Base-by-base conservation (phyloP, 306 rosid genomes). In the Vigna reflexopilosa region DNA sequence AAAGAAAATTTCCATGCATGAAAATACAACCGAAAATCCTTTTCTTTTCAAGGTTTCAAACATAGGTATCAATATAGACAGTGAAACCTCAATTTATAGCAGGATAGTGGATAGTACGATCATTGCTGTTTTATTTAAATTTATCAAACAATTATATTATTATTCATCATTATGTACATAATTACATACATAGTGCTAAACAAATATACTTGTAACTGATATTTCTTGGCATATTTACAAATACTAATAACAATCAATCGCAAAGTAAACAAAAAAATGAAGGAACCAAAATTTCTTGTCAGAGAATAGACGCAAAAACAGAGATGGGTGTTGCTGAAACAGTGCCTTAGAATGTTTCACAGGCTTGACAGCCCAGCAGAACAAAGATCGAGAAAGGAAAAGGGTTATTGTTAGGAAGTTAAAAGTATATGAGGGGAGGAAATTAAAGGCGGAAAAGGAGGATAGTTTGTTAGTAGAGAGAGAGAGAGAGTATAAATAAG, bases 1-100 rank as follows among this genome's bases (percentile, higher is more conserved):
- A 45, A 22, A 15, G 38, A 63, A 54, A 5, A 16, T 42, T 26
- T 51, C 13, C 59, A 17, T 22, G 19, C 7, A 66, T 7, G 40
- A 32, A 66, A 59, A 42, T 16, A 36, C 66, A 61, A 70, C 17
- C 17, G 59, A 45, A 44, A 78, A 66, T 70, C 6, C 13, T 57
- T 44, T 32, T 40, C 38, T 55, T 62, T 32, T 45, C 19, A 49
- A 30, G 19, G 51, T 22, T 66, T 22, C 54, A 6, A 77, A 69
- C 66, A 28, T 59, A 59, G 19, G 2, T 28, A 28, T 26, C 66
- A 28, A 28, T 26, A 9, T 59, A 28, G 10, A 28, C 45, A 32
- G 2, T 40, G 6, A 62, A 62, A 36, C 6, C 45, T 32, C 44
- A 61, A 58, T 15, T 61, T 9, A 59, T 30, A 6, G 42, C 0